These are phyloP conservation scores for Rubroboletus pulcherrimus DNA, from an alignment of 768 basidiomycete genomes.

Conservation along the genomic window DNA sequence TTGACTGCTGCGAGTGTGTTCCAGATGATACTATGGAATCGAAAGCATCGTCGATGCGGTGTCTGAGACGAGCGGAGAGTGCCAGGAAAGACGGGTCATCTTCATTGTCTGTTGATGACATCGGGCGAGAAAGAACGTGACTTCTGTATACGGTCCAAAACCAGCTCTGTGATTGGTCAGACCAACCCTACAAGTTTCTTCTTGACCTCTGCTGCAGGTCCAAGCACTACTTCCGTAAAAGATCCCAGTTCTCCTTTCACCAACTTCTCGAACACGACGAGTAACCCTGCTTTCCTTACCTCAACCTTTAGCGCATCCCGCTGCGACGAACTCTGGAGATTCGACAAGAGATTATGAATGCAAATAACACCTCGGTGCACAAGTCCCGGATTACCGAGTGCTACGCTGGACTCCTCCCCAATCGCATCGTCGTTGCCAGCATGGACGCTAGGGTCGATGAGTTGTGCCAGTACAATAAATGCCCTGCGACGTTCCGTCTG, in stretches of 20 bases:
- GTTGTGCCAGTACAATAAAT: conserved; percentile 60
- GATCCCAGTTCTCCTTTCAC: conserved; percentile 41
- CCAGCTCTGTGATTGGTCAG: neutral
- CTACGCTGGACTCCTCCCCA: conserved; percentile 34
- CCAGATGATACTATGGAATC: conserved; percentile 24
- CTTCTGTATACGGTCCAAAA: neutral
- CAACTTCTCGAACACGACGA: conserved; percentile 47
- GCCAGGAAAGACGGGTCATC: conserved; percentile 35
- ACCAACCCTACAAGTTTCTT: conserved; percentile 36
- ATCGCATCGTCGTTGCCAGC: conserved; percentile 32
- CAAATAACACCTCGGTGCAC: conserved; percentile 80
- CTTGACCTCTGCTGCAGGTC: conserved; percentile 50
- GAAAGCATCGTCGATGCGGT: conserved; percentile 53
- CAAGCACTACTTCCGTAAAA: conserved; percentile 37
- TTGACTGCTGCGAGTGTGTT: neutral
- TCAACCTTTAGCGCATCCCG: conserved; percentile 47
- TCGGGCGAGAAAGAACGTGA: neutral
- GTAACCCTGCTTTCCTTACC: conserved; percentile 51
- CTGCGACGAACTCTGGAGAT: conserved; percentile 37
- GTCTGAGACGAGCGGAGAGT: conserved; percentile 41
- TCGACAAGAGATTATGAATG: conserved; percentile 56
- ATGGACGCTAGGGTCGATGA: conserved; percentile 56
- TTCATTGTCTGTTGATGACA: conserved; percentile 10
- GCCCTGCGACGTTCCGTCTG: conserved; percentile 63
- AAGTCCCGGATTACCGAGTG: conserved; percentile 50